phyloP scores from a whole-genome alignment of 2,329 filamentous ascomycete species.

The Aureobasidium sp. region DNA sequence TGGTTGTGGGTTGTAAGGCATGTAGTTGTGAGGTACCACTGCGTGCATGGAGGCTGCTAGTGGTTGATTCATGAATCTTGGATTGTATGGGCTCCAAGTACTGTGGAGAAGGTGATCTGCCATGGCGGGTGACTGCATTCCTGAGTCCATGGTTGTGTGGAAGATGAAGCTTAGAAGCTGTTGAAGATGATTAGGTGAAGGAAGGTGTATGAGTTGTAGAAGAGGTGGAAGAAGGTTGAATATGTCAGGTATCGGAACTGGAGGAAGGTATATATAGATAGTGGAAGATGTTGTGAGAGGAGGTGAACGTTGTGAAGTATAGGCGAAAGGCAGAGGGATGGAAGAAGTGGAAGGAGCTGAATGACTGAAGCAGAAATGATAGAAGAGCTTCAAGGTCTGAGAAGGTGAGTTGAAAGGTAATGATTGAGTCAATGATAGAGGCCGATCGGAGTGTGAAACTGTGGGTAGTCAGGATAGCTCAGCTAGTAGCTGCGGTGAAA shows the following conservation, averaged over 20 bases:
- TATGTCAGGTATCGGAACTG: not conserved
- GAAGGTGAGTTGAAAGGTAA: not conserved
- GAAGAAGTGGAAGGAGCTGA: not conserved
- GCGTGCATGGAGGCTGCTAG: not conserved
- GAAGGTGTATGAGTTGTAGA: not conserved
- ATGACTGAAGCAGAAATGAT: not conserved
- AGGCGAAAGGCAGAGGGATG: not conserved
- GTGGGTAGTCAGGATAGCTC: not conserved
- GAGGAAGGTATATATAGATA: not conserved
- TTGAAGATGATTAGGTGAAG: not conserved
- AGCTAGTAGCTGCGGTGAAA: not conserved
- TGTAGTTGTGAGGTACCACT: not conserved
- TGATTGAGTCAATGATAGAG: not conserved
- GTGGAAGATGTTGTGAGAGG: not conserved
- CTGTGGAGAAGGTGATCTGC: not conserved
- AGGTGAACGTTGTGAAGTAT: not conserved
- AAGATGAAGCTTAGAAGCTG: not conserved
- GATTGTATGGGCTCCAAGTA: not conserved
- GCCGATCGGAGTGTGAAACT: not conserved
- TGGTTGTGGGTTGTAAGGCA: not conserved
- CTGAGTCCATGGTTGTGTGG: not conserved
- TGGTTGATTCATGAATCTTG: not conserved
- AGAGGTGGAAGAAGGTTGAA: not conserved
- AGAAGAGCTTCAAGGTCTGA: not conserved
- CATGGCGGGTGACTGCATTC: not conserved